These are phyloP conservation scores for Aspergillus fumigatiaffinis DNA, from an alignment of 2,329 filamentous ascomycete species.

Conservation along the genomic window DNA sequence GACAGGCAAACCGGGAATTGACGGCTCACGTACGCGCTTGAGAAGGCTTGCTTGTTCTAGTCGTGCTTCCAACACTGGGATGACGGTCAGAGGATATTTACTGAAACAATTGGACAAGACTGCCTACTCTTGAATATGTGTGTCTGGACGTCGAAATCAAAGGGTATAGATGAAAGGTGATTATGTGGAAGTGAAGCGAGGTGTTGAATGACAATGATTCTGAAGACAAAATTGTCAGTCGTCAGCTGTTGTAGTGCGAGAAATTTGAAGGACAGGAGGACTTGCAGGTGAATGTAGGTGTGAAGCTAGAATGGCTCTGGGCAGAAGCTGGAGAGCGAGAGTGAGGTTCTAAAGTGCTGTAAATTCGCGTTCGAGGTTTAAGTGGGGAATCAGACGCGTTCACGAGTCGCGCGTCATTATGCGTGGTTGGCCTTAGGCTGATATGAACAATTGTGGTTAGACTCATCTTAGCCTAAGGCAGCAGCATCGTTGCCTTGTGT, in stretches of 20 bases:
- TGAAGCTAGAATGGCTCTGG: background rate
- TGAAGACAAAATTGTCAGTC: background rate
- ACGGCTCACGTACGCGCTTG: constrained; percentile 69
- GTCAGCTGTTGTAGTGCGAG: background rate
- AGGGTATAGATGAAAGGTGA: background rate
- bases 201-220: background rate
- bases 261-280: background rate
- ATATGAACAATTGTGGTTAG: constrained; percentile 29
- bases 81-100: constrained; percentile 8
- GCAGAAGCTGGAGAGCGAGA: constrained; percentile 3
- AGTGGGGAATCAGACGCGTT: constrained; percentile 24
- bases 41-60: constrained; percentile 89
- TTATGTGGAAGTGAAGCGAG: background rate
- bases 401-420: constrained; percentile 23
- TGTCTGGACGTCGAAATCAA: constrained; percentile 1
- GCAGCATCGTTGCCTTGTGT: constrained; percentile 6
- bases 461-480: constrained; percentile 13
- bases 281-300: constrained; percentile 2
- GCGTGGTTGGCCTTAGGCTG: constrained; percentile 18
- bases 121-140: constrained; percentile 29
- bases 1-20: background rate
- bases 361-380: constrained; percentile 25
- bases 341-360: constrained; percentile 7
- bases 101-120: background rate
- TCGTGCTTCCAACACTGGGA: constrained; percentile 87